These are phyloP conservation scores for Botrytis aclada DNA, from an alignment of 2,329 filamentous ascomycete species.

Conservation along the genomic window DNA sequence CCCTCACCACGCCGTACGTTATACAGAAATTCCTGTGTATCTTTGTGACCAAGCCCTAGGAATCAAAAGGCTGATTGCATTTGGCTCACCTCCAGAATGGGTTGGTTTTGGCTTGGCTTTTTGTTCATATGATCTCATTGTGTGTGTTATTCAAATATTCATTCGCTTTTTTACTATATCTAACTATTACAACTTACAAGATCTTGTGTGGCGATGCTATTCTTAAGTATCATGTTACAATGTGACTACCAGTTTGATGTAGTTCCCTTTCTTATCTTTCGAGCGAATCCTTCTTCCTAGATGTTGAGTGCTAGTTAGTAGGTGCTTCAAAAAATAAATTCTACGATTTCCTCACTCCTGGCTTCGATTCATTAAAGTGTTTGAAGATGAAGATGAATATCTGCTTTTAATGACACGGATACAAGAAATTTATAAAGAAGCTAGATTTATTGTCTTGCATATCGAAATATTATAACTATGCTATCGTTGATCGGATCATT, in stretches of 20 bases:
- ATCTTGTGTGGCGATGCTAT: background rate
- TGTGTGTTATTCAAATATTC: background rate
- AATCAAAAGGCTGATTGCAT: background rate
- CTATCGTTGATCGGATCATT: background rate
- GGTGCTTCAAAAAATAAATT: background rate
- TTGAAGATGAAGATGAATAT: background rate
- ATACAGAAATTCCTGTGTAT: background rate
- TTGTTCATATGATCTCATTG: background rate
- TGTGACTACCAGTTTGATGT: background rate
- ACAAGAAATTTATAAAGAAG: background rate
- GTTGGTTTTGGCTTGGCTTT: background rate
- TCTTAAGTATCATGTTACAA: background rate
- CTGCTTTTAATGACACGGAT: background rate
- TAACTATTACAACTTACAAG: background rate
- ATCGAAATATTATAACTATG: background rate
- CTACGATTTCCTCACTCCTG: background rate
- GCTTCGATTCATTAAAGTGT: background rate
- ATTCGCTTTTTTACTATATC: background rate
- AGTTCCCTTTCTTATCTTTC: background rate
- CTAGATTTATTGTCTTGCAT: background rate
- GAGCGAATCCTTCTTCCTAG: background rate
- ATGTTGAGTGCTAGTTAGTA: background rate
- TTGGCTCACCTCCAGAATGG: background rate
- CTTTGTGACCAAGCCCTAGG: background rate
- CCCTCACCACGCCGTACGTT: background rate